A percentile compares a stretch with the other conserved stretches of the same genome.
Conservation (phyloP, 495 filamentous ascomycete genomes). For the Aspergillus hancockii region DNA sequence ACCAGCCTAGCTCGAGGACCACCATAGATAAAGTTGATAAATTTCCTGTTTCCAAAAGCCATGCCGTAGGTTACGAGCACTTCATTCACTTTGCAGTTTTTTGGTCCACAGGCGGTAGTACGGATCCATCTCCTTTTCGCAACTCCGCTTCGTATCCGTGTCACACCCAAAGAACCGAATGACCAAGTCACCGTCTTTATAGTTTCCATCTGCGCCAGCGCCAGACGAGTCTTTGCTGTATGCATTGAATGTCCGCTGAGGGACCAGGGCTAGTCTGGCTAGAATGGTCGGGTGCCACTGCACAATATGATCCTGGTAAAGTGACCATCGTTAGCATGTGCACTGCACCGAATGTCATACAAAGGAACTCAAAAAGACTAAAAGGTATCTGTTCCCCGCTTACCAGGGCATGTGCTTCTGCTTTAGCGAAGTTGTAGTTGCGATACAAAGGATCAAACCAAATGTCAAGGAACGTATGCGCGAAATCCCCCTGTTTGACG, state of each 20-base stretch:
- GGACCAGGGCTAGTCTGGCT: conserved; percentile 80
- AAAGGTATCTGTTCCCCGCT: conserved; percentile 23
- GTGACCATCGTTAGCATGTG: conserved; percentile 8
- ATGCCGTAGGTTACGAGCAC: not conserved
- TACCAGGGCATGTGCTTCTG: conserved; percentile 90
- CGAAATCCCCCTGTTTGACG: conserved; percentile 84
- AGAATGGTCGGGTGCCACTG: conserved; percentile 99
- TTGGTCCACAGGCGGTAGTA: conserved; percentile 52
- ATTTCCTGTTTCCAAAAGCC: not conserved
- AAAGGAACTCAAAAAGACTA: not conserved
- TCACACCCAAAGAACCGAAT: conserved; percentile 75
- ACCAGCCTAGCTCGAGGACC: not conserved
- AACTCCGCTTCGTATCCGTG: conserved; percentile 54
- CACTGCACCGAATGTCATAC: not conserved
- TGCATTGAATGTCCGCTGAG: conserved; percentile 78
- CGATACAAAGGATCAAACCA: conserved; percentile 97
- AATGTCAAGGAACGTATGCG: conserved; percentile 86
- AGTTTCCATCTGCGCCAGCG: conserved; percentile 45
- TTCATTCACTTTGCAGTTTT: conserved; percentile 28
- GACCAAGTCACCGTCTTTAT: conserved; percentile 82
- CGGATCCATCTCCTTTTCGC: conserved; percentile 66
- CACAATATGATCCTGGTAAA: conserved; percentile 76
- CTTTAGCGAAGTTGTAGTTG: conserved; percentile 93
- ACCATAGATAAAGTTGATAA: not conserved
- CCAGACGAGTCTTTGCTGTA: conserved; percentile 59